These are phyloP conservation scores for Wakefieldia striispora DNA, from an alignment of 768 basidiomycete genomes.

Conservation along the genomic window DNA sequence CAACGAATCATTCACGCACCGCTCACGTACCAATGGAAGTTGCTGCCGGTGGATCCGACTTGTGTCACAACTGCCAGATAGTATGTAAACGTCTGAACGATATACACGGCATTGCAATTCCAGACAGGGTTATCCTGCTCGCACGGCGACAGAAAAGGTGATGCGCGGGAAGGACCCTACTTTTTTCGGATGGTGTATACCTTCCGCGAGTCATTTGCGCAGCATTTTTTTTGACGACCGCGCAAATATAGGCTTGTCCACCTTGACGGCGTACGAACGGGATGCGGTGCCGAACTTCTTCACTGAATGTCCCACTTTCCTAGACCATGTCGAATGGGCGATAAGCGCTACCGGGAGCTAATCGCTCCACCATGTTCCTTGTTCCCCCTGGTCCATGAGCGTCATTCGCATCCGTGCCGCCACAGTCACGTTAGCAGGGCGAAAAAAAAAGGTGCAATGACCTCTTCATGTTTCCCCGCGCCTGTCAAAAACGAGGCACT, in stretches of 20 bases:
- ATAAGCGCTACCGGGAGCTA: constrained; percentile 2
- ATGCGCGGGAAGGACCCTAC: background rate
- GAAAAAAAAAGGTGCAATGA: background rate
- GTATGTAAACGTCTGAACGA: background rate
- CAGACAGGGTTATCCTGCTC: constrained; percentile 1
- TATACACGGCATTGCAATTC: background rate
- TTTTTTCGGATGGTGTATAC: background rate
- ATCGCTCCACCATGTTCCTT: constrained; percentile 6
- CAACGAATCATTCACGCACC: background rate
- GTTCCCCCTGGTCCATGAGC: background rate
- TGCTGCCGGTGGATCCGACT: background rate
- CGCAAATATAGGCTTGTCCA: background rate
- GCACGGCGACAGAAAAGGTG: background rate
- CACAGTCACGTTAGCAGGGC: constrained; percentile 17
- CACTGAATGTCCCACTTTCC: background rate
- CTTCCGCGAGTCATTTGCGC: background rate
- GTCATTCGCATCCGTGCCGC: constrained; percentile 1
- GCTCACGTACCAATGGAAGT: background rate
- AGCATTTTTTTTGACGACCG: background rate
- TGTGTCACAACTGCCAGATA: background rate
- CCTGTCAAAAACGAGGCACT: constrained; percentile 2
- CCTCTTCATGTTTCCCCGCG: background rate
- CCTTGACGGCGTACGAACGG: background rate
- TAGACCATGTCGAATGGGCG: background rate
- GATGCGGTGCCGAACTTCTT: background rate